A percentile compares a stretch with the other conserved stretches of the same genome.
phyloP scores from a whole-genome alignment of 805 yeast genomes.

The Wickerhamiella hasegawae region DNA sequence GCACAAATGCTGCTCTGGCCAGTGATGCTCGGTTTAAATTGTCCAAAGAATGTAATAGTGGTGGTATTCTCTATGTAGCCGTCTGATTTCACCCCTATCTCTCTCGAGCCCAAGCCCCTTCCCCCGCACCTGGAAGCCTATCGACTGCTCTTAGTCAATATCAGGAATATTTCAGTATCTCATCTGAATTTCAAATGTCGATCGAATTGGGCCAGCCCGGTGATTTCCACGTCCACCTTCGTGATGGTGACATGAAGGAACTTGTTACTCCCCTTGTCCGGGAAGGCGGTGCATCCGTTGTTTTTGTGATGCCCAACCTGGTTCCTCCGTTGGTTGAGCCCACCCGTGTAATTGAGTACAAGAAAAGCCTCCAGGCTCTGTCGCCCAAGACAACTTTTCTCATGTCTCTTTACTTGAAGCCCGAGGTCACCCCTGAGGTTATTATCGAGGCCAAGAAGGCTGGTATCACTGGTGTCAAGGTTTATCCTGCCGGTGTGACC shows the following conservation, averaged over 20 bases:
- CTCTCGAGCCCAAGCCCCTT: too few relatives aligned
- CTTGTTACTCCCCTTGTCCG: slow-evolving; percentile 78
- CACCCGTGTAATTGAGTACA: slow-evolving; percentile 56
- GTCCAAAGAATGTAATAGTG: too few relatives aligned
- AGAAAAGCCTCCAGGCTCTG: slow-evolving; percentile 39
- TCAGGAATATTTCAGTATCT: too few relatives aligned
- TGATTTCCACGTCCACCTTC: slow-evolving; percentile 91
- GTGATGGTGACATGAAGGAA: slow-evolving; percentile 89
- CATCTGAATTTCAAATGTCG: background rate
- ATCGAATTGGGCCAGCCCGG: slow-evolving; percentile 24
- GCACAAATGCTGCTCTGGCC: too few relatives aligned
- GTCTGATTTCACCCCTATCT: too few relatives aligned
- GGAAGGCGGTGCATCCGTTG: slow-evolving; percentile 81
- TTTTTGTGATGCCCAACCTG: slow-evolving; percentile 91
- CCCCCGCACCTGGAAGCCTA: too few relatives aligned
- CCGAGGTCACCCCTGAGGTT: slow-evolving; percentile 70
- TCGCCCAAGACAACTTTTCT: slow-evolving; percentile 76
- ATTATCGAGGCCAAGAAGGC: slow-evolving; percentile 59
- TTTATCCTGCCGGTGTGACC: slow-evolving; percentile 99
- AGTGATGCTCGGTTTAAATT: too few relatives aligned
- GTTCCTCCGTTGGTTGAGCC: slow-evolving; percentile 81
- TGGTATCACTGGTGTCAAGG: slow-evolving; percentile 76
- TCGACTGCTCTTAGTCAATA: too few relatives aligned
- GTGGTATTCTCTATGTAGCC: too few relatives aligned
- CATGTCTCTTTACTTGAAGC: slow-evolving; percentile 77